phyloP scores from a whole-genome alignment of 805 yeast genomes.

The Crinitomyces ghanaensis region DNA sequence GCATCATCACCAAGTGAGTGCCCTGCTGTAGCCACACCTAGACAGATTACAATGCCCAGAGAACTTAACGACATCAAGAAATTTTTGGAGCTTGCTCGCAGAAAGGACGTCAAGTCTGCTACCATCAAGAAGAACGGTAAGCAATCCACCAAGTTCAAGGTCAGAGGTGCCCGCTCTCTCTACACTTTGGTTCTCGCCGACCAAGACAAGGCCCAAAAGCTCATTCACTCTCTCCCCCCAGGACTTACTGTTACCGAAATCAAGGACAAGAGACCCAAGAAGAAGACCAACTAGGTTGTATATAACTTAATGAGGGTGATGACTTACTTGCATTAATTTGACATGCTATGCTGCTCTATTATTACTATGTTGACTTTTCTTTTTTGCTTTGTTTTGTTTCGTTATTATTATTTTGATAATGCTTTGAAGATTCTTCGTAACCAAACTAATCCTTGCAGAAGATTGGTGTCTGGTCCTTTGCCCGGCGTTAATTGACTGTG shows the following conservation, averaged over 20 bases:
- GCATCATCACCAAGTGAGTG: too few species aligned
- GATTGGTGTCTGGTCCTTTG: conserved; percentile 58
- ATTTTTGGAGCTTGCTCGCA: conserved; percentile 75
- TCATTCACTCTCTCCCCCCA: conserved; percentile 96
- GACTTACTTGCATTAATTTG: too few species aligned
- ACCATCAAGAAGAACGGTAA: conserved; percentile 89
- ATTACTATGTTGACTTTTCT: too few species aligned
- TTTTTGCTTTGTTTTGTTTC: too few species aligned
- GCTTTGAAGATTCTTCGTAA: too few species aligned
- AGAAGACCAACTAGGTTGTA: too few species aligned
- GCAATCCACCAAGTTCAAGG: conserved; percentile 97
- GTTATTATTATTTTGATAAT: too few species aligned
- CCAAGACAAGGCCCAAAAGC: conserved; percentile 93
- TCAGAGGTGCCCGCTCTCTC: conserved; percentile 88
- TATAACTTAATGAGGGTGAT: too few species aligned
- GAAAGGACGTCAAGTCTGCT: conserved; percentile 89
- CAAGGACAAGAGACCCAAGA: conserved; percentile 19
- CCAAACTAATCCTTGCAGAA: conserved; percentile 60
- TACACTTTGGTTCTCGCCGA: conserved; percentile 95
- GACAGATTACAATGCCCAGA: too few species aligned
- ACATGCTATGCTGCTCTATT: too few species aligned
- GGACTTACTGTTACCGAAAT: conserved; percentile 23
- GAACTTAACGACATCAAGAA: conserved; percentile 96
- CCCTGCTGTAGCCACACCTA: too few species aligned
- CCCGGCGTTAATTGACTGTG: conserved; percentile 61